Evolutionary conservation across 768 basidiomycete species (phyloP).

Genomic region (Mycena leptocephala): DNA sequence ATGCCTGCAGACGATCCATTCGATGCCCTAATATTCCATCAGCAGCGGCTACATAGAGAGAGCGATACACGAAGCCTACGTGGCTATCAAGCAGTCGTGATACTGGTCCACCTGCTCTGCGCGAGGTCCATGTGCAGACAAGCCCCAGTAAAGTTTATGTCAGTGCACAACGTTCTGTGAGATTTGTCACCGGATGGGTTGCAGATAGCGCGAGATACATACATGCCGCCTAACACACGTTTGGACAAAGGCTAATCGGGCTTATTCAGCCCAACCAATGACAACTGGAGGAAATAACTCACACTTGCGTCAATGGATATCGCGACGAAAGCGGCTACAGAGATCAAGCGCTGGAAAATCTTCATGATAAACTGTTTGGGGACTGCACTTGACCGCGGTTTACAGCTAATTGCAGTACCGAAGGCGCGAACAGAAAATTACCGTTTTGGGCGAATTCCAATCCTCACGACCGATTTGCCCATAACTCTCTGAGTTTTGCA

Average conservation of each 20-base stretch:
- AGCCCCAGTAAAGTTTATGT: conserved; percentile 19
- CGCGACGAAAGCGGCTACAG: conserved; percentile 17
- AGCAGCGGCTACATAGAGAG: conserved; percentile 17
- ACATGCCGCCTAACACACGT: conserved; percentile 23
- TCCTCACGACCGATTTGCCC: no score
- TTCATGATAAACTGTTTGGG: conserved; percentile 20
- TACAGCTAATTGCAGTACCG: no score
- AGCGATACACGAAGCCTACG: conserved; percentile 14
- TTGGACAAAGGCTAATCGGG: conserved; percentile 18
- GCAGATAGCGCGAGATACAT: conserved; percentile 21
- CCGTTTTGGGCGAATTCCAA: no score
- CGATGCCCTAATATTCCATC: conserved; percentile 19
- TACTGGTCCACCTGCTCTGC: conserved; percentile 15
- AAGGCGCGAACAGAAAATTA: no score
- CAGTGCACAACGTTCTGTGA: conserved; percentile 20
- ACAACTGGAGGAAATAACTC: conserved; percentile 18
- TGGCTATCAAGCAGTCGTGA: conserved; percentile 20
- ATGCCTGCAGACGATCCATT: conserved; percentile 1
- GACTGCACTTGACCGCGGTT: conserved; percentile 19
- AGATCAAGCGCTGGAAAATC: conserved; percentile 25
- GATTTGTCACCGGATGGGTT: conserved; percentile 10
- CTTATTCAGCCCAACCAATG: conserved; percentile 13
- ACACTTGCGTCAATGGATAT: conserved; percentile 17
- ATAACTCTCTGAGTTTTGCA: no score
- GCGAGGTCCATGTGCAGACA: conserved; percentile 24